Percentiles rank a stretch among this genome's conserved stretches.
These are phyloP conservation scores for Backusella tuberculispora DNA, from an alignment of 192 early-diverging fungal genomes.

Conservation along the genomic window DNA sequence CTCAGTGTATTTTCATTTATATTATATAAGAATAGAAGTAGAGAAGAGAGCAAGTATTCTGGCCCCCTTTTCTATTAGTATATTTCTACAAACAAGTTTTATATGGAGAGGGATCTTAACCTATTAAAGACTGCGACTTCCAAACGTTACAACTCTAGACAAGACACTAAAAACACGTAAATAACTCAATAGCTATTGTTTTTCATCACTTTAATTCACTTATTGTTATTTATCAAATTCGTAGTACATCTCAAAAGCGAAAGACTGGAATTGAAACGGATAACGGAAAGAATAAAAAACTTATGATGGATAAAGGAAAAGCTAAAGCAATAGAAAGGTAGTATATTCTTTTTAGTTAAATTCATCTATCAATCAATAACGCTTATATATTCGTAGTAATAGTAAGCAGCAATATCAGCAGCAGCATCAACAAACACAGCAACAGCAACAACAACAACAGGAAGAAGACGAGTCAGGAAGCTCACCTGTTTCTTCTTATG, in stretches of 20 bases:
- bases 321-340: conserved; percentile 13
- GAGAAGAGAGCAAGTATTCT: not conserved
- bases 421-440: not conserved
- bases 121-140: not conserved
- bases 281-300: conserved; percentile 4
- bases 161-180: conserved; percentile 8
- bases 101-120: conserved; percentile 4
- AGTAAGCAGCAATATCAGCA: not conserved
- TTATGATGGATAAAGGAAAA: conserved; percentile 18
- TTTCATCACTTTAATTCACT: not conserved
- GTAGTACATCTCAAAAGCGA: conserved; percentile 13
- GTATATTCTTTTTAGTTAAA: not conserved
- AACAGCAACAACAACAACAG: not conserved
- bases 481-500: not conserved
- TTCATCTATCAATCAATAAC: not conserved
- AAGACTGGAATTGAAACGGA: conserved; percentile 16
- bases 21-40: conserved; percentile 11
- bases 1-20: not conserved
- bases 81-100: not conserved
- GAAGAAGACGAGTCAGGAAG: not conserved
- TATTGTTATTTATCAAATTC: not conserved
- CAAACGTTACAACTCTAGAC: conserved; percentile 18
- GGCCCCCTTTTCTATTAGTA: not conserved
- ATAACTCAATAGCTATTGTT: not conserved
- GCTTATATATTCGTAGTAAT: not conserved